Evolutionary conservation across 331 rosid species (phyloP), one percentile per base, ranked within the genome.

Genomic region (Rosa hybrid): DNA sequence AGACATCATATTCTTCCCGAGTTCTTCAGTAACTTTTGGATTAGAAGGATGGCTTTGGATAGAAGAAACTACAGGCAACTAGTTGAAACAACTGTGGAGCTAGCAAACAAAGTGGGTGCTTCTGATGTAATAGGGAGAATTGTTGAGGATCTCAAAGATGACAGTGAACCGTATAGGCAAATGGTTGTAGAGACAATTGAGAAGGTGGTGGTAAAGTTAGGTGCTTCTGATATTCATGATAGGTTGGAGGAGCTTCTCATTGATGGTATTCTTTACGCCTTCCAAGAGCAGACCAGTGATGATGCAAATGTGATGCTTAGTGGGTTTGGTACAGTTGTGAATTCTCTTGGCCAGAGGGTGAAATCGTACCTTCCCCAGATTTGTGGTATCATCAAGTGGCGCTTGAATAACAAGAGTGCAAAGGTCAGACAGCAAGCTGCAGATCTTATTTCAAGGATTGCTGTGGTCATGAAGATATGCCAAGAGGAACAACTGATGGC

Each of bases 211-310:
- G 34, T 30, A 30, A 30, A 30, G 3, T 30, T 30, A 30, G 34
- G 98, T 54, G 88, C 98, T 30, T 89, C 98, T 38, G 97, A 92
- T 81, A 92, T 92, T 30, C 34, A 30, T 30, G 97, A 90, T 83
- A 85, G 96, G 48, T 80, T 94, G 89, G 97, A 92, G 78, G 97
- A 30, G 34, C 34, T 94, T 80, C 85, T 94, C 81, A 94, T 92
- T 20, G 98, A 94, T 83, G 92, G 97, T 48, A 86, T 94, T 82
- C 97, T 92, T 1, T 94, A 94, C 46, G 98, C 97, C 51, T 94
- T 94, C 90, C 97, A 94, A 94, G 98, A 92, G 88, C 97, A 94
- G 91, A 94, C 97, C 79, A 94, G 97, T 57, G 97, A 94, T 54
- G 92, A 92, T 87, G 98, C 96, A 21, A 92, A 94, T 76, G 98